Base-by-base conservation (phyloP, 1,284 basidiomycete genomes). In the Papiliotrema fonsecae region DNA sequence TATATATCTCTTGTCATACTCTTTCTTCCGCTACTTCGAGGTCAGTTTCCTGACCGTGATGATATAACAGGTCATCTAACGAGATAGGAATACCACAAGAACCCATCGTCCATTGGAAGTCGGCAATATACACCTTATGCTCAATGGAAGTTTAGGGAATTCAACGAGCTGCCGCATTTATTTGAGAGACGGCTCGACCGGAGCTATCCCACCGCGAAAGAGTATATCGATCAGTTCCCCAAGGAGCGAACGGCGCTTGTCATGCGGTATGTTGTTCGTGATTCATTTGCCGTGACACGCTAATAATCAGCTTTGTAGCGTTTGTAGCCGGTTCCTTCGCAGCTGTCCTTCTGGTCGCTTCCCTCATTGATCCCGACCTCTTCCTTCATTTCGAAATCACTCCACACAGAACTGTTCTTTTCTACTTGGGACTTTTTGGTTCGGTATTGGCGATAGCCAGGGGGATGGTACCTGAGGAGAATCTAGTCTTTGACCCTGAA, bases 21-120 rank as follows among this genome's bases (percentile, higher is more conserved):
- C 92, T 1, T 99, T 99, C 80, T 98, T 99, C 79, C 88, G 93
- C 14, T 98, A 99, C 73, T 98, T 98, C 60, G 94, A 97, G 78
- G 91, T 89, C 45, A 48, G 81, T 65, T n/a, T 14, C 13, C 19
- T 18, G 11, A 3, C 4, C 19, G 11, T 11, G 13, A 19, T n/a
- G 18, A 9, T 16, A 16, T 27, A 9, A 30, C 5, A 42, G 25
- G n/a, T 42, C 13, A 39, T 22, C 5, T 2, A 11, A 28, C n/a
- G 10, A 31, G 30, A 16, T 56, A 96, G 91, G 92, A 98, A 78
- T 97, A 97, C 67, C 94, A 93, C 80, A 93, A 97, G 75, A 90
- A 98, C 65, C 94, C 94, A 1, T 94, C 93, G 0, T 86, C 87
- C 0, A 88, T 97, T 42, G 88, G 92, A 22, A 85, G 87, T 4